Percentiles rank a stretch among this genome's conserved stretches.
Conservation (phyloP, 2,329 filamentous ascomycete species). For the Arthrinium phaeospermum region DNA sequence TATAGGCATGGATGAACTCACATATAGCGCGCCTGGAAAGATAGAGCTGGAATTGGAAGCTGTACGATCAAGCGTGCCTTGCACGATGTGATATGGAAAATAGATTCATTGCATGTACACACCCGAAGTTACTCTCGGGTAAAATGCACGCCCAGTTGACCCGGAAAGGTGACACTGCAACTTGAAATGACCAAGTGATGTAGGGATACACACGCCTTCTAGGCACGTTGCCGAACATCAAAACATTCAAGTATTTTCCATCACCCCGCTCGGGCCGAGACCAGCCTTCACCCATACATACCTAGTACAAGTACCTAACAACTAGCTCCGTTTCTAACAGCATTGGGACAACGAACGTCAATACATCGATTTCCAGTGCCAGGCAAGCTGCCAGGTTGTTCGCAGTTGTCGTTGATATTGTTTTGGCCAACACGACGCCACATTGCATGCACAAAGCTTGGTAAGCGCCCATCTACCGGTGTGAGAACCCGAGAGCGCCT, state of each 20-base stretch:
- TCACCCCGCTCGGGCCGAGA: neutral
- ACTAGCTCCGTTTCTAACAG: neutral
- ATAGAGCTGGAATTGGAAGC: neutral
- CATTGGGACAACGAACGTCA: neutral
- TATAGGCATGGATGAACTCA: neutral
- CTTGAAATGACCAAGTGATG: neutral
- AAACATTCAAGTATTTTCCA: neutral
- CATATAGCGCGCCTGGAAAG: neutral
- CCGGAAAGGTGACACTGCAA: neutral
- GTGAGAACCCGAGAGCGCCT: neutral
- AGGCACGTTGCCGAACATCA: neutral
- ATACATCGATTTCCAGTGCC: neutral
- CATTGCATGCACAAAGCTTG: neutral
- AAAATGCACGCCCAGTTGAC: neutral
- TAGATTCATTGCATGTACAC: neutral
- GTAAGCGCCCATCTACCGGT: constrained; percentile 6
- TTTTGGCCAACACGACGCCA: neutral
- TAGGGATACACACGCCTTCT: neutral
- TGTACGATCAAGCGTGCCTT: neutral
- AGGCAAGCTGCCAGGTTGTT: neutral
- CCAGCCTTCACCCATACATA: neutral
- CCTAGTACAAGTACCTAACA: too few relatives aligned
- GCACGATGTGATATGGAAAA: neutral
- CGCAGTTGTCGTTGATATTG: neutral
- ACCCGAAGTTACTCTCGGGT: neutral